Base-by-base conservation (phyloP, 192 early-diverging fungal genomes). In the Podila epicladia region DNA sequence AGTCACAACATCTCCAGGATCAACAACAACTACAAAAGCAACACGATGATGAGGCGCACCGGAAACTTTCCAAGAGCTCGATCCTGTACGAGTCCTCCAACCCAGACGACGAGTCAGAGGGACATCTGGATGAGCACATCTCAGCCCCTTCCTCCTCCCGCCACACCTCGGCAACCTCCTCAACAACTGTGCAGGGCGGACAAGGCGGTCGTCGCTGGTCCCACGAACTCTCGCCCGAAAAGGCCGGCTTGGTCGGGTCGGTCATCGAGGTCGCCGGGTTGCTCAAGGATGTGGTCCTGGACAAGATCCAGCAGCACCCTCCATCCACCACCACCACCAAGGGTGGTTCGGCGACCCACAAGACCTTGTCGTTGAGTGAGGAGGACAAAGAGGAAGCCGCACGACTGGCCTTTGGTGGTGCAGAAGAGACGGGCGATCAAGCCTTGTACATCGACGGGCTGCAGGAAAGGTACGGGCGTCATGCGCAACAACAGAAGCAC, bases 71-170 rank as follows among this genome's bases (percentile, higher is more conserved):
- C 61, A 72, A 69, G 57, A 80, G 59, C 63, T 80, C 77, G 35
- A 80, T 80, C 29, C 67, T 80, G 1, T 80, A 80, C 53, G 77
- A 80, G 62, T 80, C 77, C 17, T 63, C 77, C n/a, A 48, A 60
- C 0, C 58, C 71, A 24, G 28, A 68, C 5, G 64, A 74, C 38
- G n/a, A 53, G 5, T 32, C 50, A 7, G 58, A 55, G 9, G 45
- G n/a, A 9, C 6, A 63, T 0, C 9, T 35, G 17, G 57, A 45
- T 45, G 3, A 45, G 35, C 9, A 37, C 35, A 9, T 37, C 35
- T 37, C 35, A 11, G 9, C 35, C 41, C 41, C 15, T 17, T 45
- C 41, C 12, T 45, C 41, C 11, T 17, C 41, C 13, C 13, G 17
- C 0, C 41, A 45, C 41, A 15, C 41, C 41, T 20, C 45, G 9